Percentiles rank a stretch among this genome's conserved stretches.
These are phyloP conservation scores for Phyllosticta citriasiana DNA, from an alignment of 2,329 filamentous ascomycete species.

Conservation along the genomic window DNA sequence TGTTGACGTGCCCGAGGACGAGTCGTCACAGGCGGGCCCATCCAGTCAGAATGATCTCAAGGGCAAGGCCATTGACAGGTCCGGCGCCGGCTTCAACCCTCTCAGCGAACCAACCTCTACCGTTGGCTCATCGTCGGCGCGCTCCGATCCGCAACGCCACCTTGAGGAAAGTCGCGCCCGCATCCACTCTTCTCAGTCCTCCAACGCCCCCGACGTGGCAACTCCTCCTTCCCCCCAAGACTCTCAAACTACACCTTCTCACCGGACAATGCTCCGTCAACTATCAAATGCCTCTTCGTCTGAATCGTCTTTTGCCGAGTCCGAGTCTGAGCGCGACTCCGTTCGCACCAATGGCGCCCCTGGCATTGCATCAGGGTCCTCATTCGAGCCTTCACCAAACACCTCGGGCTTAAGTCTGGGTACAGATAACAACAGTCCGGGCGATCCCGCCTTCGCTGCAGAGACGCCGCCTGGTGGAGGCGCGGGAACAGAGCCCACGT, in stretches of 20 bases:
- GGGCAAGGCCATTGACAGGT: conserved; percentile 38
- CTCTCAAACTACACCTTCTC: conserved; percentile 22
- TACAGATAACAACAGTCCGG: conserved; percentile 32
- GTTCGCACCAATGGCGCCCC: conserved; percentile 16
- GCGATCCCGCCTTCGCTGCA: conserved; percentile 38
- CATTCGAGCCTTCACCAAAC: conserved; percentile 40
- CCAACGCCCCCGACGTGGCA: conserved; percentile 15
- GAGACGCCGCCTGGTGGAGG: conserved; percentile 40
- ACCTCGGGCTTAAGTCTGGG: conserved; percentile 38
- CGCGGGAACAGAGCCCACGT: conserved; percentile 63
- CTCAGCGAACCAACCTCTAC: conserved; percentile 32
- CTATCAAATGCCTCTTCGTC: conserved; percentile 81
- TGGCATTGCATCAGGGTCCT: conserved; percentile 30
- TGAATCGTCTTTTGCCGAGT: conserved; percentile 56
- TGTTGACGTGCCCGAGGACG: conserved; percentile 14
- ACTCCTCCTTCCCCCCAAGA: conserved; percentile 35
- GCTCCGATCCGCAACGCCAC: conserved; percentile 33
- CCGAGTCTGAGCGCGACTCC: conserved; percentile 24
- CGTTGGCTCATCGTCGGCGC: conserved; percentile 16
- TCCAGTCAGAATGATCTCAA: conserved; percentile 45
- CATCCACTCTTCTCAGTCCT: conserved; percentile 18
- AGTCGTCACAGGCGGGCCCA: conserved; percentile 29
- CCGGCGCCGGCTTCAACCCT: conserved; percentile 33
- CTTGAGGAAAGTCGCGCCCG: conserved; percentile 35
- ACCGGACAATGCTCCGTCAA: conserved; percentile 64